Evolutionary conservation across 768 basidiomycete genomes (phyloP), one percentile per base, ranked within the genome.

Genomic region (Baorangia bicolor): DNA sequence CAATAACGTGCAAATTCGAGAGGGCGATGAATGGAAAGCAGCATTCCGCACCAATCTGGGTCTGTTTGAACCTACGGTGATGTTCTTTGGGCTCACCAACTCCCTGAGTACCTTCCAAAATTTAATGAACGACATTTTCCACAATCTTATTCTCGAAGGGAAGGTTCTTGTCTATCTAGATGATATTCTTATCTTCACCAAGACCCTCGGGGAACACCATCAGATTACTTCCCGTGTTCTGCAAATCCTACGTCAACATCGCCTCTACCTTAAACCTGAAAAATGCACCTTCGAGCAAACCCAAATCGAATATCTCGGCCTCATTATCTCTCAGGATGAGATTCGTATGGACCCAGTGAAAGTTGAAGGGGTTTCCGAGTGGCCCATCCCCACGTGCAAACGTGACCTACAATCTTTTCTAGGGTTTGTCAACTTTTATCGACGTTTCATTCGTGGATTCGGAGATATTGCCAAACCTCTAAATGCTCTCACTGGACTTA

Each of bases 311-410:
- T 77, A 71, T 34, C 63, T 79, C 0, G 73, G 78, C 4, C 16
- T 49, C 68, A 0, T 78, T 20, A 56, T 80, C 0, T 44, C 46
- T 0, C 14, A 64, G 5, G 56, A 58, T 0, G 39, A 65, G 13
- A 53, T 78, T 39, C 31, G 59, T 13, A 80, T 79, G 76, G 72
- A 77, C 43, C 68, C 69, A 0, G 49, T 51, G 0, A 81, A 81
- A 58, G 48, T 81, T 0, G 31, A 66, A 2, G 71, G 68, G 0
- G 66, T 82, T 3, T 10, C 27, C 0, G 64, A 75, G 0, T 81
- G 80, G 78, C 76, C 73, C 0, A 47, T n/a, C 0, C 78, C 77
- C 0, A 57, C 27, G 0, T 70, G 42, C 0, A 61, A 74, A 5
- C 62, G 60, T 2, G 69, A 80, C 2, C 27, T 79, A 0, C 75